Base-by-base conservation (phyloP, 169 alveolate species). In the Plasmodium falciparum region DNA sequence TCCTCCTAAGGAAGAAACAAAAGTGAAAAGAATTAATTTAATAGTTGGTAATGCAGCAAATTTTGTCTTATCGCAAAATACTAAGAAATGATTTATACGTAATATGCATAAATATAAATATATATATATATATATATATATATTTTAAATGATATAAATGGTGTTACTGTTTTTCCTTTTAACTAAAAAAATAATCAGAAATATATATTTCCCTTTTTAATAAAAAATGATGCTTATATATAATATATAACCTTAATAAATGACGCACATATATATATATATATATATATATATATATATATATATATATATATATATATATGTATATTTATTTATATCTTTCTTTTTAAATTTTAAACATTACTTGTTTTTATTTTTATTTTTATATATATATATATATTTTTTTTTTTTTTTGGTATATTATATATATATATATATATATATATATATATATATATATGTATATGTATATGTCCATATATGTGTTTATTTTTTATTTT, bases 1-100 rank as follows among this genome's bases (percentile, higher is more conserved):
- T 11, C 9, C 56, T 39, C 54, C 52, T 73, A 83, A 83, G 22
- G 91, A 83, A 52, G 91, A 83, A 83, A n/a, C 91, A 9, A 83
- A 83, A 69, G 91, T 83, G 33, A 45, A 67, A 83, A 69, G 74
- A 69, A 33, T 83, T 62, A 83, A 83, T 69, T 83, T 83, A 72
- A 43, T 83, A 22, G 91, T 83, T 12, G 91, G 91, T 11, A 83
- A 83, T 69, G 91, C 91, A 45, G 91, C 91, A 43, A 83, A 67
- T 39, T 83, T 17, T 69, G 74, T 83, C 13, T 72, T 83, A 83
- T 78, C 33, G 39, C 80, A 83, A 69, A 69, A 69, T 50, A 58
- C 85, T 20, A 83, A 69, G 65, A 67, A 83, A 62, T 83, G 73
- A 83, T 8, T 22, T 11, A n/a, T 22, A 22, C 52, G 11, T 45